phyloP scores from a whole-genome alignment of 192 early-diverging fungal genomes.

The Gryganskiella cystojenkinii region DNA sequence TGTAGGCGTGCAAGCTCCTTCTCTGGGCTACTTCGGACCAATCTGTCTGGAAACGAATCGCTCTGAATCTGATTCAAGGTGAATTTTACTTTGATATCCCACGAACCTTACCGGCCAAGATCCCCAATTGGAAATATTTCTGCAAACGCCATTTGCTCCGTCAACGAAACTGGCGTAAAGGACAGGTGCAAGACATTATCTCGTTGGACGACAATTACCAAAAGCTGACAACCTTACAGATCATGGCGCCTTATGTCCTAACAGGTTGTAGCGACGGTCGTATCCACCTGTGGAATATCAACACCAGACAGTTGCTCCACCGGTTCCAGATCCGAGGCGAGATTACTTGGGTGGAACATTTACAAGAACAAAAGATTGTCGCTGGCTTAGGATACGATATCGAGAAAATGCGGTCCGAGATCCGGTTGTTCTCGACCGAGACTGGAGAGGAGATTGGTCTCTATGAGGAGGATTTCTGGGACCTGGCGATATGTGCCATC shows the following conservation, averaged over 20 bases:
- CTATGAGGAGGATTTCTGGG: slow-evolving; percentile 47
- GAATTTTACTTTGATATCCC: slow-evolving; percentile 53
- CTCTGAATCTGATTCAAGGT: slow-evolving; percentile 43
- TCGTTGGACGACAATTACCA: slow-evolving; percentile 42
- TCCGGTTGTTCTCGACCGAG: slow-evolving; percentile 48
- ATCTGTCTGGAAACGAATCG: slow-evolving; percentile 41
- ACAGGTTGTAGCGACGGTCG: slow-evolving; percentile 44
- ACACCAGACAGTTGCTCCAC: slow-evolving; percentile 24
- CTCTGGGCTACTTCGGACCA: slow-evolving; percentile 47
- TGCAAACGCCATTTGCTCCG: slow-evolving; percentile 42
- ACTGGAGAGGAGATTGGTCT: slow-evolving; percentile 35
- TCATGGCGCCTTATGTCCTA: slow-evolving; percentile 43
- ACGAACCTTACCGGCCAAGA: slow-evolving; percentile 27
- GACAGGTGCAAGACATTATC: slow-evolving; percentile 46
- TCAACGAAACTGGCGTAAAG: slow-evolving; percentile 40
- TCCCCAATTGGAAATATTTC: slow-evolving; percentile 48
- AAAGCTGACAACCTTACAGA: slow-evolving; percentile 45
- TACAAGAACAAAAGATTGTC: slow-evolving; percentile 39
- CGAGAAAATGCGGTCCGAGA: slow-evolving; percentile 33
- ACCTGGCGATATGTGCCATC: slow-evolving; percentile 47
- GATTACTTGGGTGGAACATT: slow-evolving; percentile 51
- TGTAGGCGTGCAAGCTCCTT: slow-evolving; percentile 33
- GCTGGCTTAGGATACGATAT: slow-evolving; percentile 43
- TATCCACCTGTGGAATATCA: slow-evolving; percentile 45
- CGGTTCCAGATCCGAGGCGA: slow-evolving; percentile 42